These are phyloP conservation scores for Kurtzmaniella quercitrusa DNA, from an alignment of 1,139 yeast species.

Conservation along the genomic window DNA sequence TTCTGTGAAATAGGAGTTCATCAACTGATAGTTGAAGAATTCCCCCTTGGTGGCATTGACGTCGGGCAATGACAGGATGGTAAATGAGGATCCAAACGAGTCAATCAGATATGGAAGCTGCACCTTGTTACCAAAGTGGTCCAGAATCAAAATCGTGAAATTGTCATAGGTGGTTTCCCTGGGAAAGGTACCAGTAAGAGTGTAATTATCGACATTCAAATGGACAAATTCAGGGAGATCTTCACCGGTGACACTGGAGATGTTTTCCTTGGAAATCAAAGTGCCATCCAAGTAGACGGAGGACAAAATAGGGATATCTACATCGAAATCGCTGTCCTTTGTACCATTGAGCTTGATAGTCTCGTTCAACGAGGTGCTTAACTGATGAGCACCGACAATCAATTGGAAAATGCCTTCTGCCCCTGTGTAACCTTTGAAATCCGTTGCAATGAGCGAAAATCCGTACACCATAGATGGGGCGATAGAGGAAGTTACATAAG, in stretches of 20 bases:
- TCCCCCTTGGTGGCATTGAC: conserved; percentile 64
- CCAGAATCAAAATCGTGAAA: conserved; percentile 58
- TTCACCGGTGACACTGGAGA: conserved; percentile 46
- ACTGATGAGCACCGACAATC: conserved; percentile 82
- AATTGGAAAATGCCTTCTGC: conserved; percentile 66
- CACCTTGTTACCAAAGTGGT: conserved; percentile 61
- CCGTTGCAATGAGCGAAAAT: conserved; percentile 77
- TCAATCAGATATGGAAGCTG: conserved; percentile 51
- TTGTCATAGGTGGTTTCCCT: conserved; percentile 33
- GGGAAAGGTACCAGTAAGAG: conserved; percentile 61
- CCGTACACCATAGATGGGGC: conserved; percentile 81
- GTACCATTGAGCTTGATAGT: conserved; percentile 65
- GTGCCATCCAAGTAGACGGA: conserved; percentile 58
- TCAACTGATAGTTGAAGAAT: conserved; percentile 52
- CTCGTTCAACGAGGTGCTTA: conserved; percentile 57
- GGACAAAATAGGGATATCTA: conserved; percentile 55
- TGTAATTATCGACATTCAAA: conserved; percentile 36
- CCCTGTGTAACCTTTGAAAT: conserved; percentile 71
- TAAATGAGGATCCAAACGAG: conserved; percentile 49
- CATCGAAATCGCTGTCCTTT: conserved; percentile 48
- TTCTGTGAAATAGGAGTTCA: conserved; percentile 53
- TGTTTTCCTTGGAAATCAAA: conserved; percentile 43
- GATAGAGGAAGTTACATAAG: conserved; percentile 73
- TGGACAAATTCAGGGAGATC: conserved; percentile 60
- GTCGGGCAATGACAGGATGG: conserved; percentile 45